phyloP scores from a whole-genome alignment of 345 rosid species.

The Lagerstroemia speciosa region DNA sequence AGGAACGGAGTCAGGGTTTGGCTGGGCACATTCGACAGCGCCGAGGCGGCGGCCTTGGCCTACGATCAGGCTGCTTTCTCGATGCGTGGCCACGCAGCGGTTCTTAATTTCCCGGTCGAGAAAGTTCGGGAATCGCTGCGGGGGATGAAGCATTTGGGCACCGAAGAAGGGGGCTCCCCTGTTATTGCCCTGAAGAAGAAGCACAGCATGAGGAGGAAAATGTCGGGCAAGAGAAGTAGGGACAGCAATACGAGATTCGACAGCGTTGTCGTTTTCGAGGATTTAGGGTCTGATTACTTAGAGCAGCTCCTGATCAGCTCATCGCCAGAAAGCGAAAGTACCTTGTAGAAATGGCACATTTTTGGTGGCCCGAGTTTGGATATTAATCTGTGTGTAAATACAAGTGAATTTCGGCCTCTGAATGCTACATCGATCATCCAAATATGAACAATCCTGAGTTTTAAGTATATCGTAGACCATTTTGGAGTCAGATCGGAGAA shows the following conservation, averaged over 20 bases:
- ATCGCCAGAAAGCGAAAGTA: not conserved
- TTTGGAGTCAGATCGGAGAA: too few species aligned
- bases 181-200: constrained; percentile 79
- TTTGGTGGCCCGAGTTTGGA: too few species aligned
- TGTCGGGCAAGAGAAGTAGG: constrained; percentile 10
- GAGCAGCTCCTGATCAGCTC: constrained; percentile 46
- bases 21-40: constrained; percentile 87
- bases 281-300: constrained; percentile 68
- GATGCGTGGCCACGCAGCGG: constrained; percentile 69
- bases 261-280: constrained; percentile 63
- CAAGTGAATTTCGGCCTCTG: too few species aligned
- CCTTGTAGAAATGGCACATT: too few species aligned
- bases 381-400: too few species aligned
- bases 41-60: constrained; percentile 83
- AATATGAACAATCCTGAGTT: too few species aligned
- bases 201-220: constrained; percentile 63
- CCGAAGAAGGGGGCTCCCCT: constrained; percentile 66
- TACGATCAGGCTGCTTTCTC: constrained; percentile 74
- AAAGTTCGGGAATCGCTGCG: constrained; percentile 53
- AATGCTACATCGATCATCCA: too few species aligned
- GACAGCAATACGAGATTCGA: constrained; percentile 29
- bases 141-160: constrained; percentile 35
- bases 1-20: constrained; percentile 67
- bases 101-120: constrained; percentile 69
- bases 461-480: too few species aligned